phyloP scores from a whole-genome alignment of 1,284 basidiomycete genomes.

The Cryptococcus sp. region DNA sequence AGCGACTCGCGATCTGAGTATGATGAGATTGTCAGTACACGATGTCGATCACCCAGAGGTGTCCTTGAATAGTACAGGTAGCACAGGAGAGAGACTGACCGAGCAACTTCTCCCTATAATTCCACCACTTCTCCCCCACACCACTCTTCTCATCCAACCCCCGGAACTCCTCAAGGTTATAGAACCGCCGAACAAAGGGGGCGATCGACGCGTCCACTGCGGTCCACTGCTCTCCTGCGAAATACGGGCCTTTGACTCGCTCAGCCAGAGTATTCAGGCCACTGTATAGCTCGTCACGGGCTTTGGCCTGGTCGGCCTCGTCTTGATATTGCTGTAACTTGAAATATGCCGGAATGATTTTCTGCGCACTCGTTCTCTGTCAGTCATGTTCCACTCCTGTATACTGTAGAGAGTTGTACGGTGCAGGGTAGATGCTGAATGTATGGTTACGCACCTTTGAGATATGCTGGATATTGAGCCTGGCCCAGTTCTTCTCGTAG shows the following conservation, averaged over 20 bases:
- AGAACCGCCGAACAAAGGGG: conserved; percentile 27
- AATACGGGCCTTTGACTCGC: conserved; percentile 24
- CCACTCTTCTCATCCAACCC: conserved; percentile 15
- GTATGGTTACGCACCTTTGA: conserved; percentile 25
- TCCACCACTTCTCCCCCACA: conserved; percentile 19
- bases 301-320: conserved; percentile 12
- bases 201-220: conserved; percentile 25
- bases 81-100: conserved; percentile 22
- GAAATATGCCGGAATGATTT: conserved; percentile 31
- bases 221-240: conserved; percentile 26
- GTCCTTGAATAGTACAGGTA: too few species aligned
- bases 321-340: conserved; percentile 25
- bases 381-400: too few species aligned
- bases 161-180: conserved; percentile 23
- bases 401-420: too few species aligned
- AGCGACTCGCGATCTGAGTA: conserved; percentile 22
- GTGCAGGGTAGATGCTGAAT: too few species aligned
- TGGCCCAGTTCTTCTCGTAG: conserved; percentile 25
- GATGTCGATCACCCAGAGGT: background rate
- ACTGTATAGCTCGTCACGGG: conserved; percentile 18
- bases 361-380: conserved; percentile 10
- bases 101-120: conserved; percentile 19
- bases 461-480: conserved; percentile 28
- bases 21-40: background rate
- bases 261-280: conserved; percentile 16